phyloP scores from a whole-genome alignment of 176 grass and related monocot species.

The Poa annua region DNA sequence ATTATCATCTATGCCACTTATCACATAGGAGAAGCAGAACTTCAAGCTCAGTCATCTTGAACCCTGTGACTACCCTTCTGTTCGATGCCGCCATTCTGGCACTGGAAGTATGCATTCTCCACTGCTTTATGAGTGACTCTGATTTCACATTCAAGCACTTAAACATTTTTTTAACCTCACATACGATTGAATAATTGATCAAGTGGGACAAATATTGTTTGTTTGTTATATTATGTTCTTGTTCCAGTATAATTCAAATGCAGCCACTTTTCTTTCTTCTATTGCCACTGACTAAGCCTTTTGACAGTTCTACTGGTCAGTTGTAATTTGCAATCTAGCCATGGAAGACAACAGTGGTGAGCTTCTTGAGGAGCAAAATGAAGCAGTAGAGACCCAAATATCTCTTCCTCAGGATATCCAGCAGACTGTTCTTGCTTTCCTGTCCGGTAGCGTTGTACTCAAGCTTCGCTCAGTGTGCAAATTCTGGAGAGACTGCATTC shows the following conservation, averaged over 20 bases:
- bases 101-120: neutral
- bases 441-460: slow-evolving; percentile 48
- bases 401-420: slow-evolving; percentile 50
- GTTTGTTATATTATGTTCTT: neutral
- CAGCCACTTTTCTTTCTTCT: neutral
- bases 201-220: slow-evolving; percentile 18
- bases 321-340: slow-evolving; percentile 23
- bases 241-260: slow-evolving; percentile 13
- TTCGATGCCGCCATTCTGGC: neutral
- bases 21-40: slow-evolving; percentile 14
- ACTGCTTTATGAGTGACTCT: slow-evolving; percentile 15
- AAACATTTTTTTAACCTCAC: neutral
- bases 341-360: slow-evolving; percentile 45
- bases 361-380: slow-evolving; percentile 39
- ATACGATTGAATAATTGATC: slow-evolving; percentile 31
- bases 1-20: neutral
- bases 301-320: slow-evolving; percentile 35
- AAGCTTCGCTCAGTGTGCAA: slow-evolving; percentile 43
- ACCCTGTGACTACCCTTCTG: slow-evolving; percentile 10
- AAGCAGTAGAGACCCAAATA: slow-evolving; percentile 22
- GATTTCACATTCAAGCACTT: neutral
- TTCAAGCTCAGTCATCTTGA: slow-evolving; percentile 4
- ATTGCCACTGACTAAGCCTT: slow-evolving; percentile 35
- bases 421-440: slow-evolving; percentile 42
- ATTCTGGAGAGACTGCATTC: slow-evolving; percentile 52